Evolutionary conservation across 805 yeast species (phyloP).

Genomic region (Candida sakaeoensis): DNA sequence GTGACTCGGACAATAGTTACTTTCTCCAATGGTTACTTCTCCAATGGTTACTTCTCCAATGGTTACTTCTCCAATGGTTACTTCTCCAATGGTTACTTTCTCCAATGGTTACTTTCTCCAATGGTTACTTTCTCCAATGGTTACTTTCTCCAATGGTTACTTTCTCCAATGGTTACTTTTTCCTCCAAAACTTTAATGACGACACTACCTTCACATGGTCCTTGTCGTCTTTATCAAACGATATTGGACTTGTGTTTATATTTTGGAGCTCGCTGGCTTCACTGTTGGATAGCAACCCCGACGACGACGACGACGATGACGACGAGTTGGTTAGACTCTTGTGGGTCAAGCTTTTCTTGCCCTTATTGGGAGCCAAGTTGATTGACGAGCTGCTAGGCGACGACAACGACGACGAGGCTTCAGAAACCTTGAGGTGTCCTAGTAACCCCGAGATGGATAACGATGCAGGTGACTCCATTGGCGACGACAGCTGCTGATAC

Average conservation of each 20-base stretch:
- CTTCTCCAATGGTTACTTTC: too few relatives aligned
- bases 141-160: too few relatives aligned
- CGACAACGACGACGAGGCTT: slow-evolving; percentile 1
- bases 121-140: too few relatives aligned
- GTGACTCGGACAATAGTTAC: too few relatives aligned
- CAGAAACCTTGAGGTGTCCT: slow-evolving; percentile 8
- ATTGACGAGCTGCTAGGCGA: background rate
- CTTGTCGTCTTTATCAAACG: slow-evolving; percentile 1
- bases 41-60: too few relatives aligned
- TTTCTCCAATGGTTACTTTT: too few relatives aligned
- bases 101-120: too few relatives aligned
- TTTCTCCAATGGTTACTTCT: too few relatives aligned
- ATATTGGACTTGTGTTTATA: background rate
- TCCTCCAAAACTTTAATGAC: slow-evolving; percentile 8
- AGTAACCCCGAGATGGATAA: slow-evolving; percentile 7
- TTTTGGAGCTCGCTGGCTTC: background rate
- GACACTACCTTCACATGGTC: slow-evolving; percentile 1
- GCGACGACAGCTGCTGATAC: background rate
- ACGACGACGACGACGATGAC: background rate
- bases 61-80: too few relatives aligned
- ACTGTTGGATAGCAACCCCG: background rate
- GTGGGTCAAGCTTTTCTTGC: too few relatives aligned
- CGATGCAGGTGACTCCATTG: background rate
- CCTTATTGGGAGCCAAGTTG: too few relatives aligned
- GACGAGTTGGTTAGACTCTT: background rate